phyloP scores from a whole-genome alignment of 83 land plant species.

The Thuja plicata region DNA sequence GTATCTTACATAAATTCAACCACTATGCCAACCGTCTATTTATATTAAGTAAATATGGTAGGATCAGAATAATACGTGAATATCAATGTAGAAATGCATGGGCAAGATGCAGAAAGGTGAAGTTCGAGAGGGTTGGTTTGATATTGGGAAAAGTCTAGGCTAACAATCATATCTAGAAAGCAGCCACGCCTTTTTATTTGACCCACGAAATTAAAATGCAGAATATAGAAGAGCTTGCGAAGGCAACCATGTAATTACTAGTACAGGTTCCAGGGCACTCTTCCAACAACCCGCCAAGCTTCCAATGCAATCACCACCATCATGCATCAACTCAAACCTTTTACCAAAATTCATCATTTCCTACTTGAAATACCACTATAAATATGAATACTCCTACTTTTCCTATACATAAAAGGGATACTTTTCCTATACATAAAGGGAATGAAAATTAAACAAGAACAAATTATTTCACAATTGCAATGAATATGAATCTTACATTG shows the following conservation, averaged over 20 bases:
- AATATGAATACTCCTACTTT: neutral
- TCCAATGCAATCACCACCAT: slow-evolving; percentile 17
- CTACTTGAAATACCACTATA: neutral
- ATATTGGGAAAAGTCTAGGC: slow-evolving; percentile 50
- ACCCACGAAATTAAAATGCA: slow-evolving; percentile 20
- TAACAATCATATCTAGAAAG: slow-evolving; percentile 26
- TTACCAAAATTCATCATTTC: slow-evolving; percentile 30
- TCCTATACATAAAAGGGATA: too few relatives aligned
- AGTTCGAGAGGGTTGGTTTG: neutral
- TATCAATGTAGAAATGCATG: slow-evolving; percentile 9
- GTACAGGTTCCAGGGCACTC: slow-evolving; percentile 52
- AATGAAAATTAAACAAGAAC: too few relatives aligned
- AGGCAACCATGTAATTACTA: slow-evolving; percentile 38
- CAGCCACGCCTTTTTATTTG: slow-evolving; percentile 53
- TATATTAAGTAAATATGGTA: neutral
- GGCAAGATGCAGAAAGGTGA: neutral
- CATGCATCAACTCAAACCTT: slow-evolving; percentile 47
- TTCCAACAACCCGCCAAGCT: slow-evolving; percentile 13
- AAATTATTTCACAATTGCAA: too few relatives aligned
- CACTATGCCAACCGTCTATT: neutral
- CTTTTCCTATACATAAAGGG: too few relatives aligned
- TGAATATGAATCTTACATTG: neutral
- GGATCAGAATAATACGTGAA: slow-evolving; percentile 5
- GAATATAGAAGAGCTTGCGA: slow-evolving; percentile 52
- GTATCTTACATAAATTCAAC: neutral